phyloP scores from a whole-genome alignment of 2,329 filamentous ascomycete species.

The Setomelanomma holmii region DNA sequence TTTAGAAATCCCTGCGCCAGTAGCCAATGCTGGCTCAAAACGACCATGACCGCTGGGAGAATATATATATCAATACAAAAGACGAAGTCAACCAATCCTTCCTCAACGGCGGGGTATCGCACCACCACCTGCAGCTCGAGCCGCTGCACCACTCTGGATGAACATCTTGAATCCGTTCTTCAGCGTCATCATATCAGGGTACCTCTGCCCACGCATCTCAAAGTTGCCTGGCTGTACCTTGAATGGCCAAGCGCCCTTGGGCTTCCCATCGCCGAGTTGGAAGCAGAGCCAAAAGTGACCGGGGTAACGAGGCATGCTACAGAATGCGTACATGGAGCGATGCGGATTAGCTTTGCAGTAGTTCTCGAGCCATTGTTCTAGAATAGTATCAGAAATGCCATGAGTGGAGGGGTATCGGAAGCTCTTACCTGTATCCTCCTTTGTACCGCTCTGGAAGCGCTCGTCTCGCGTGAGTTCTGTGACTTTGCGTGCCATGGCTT shows the following conservation, averaged over 20 bases:
- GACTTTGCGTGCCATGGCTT: conserved; percentile 97
- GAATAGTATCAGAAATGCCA: no score
- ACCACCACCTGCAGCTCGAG: conserved; percentile 12
- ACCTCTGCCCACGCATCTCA: conserved; percentile 85
- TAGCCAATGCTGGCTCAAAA: background rate
- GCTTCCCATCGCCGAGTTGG: conserved; percentile 81
- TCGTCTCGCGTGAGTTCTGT: conserved; percentile 95
- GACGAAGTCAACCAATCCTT: background rate
- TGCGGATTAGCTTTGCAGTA: conserved; percentile 97
- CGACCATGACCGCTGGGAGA: background rate
- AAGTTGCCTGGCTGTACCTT: conserved; percentile 93
- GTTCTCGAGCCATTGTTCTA: conserved; percentile 93
- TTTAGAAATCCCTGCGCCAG: background rate
- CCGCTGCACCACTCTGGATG: conserved; percentile 57
- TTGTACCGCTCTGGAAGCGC: conserved; percentile 85
- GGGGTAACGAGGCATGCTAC: conserved; percentile 87
- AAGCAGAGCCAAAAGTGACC: conserved; percentile 97
- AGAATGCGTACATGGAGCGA: conserved; percentile 93
- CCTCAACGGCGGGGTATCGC: conserved; percentile 13
- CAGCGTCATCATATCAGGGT: conserved; percentile 92
- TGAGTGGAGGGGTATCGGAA: background rate
- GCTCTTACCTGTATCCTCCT: conserved; percentile 80
- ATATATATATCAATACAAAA: conserved; percentile 4
- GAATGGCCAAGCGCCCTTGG: conserved; percentile 80
- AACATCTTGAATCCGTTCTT: conserved; percentile 97